Percentiles rank a stretch among this genome's conserved stretches.
These are phyloP conservation scores for Plantago elongata DNA, from an alignment of 257 asterid species.

Conservation along the genomic window DNA sequence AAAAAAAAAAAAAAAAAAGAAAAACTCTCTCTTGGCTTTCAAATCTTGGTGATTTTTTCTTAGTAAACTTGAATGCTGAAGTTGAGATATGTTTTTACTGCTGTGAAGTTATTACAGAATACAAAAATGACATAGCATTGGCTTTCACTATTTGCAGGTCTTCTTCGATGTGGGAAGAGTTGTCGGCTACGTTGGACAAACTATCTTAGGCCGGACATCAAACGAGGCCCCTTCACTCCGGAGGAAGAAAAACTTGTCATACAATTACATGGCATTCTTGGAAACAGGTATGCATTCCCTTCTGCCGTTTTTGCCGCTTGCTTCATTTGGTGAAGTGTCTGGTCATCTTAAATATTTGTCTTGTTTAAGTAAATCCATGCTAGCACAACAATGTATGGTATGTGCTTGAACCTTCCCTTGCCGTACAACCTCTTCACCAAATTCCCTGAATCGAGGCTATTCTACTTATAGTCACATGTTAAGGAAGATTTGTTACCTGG, in stretches of 20 bases:
- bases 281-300: slow-evolving; percentile 57
- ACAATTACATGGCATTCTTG: slow-evolving; percentile 87
- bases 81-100: neutral
- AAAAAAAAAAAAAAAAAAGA: no score
- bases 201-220: slow-evolving; percentile 91
- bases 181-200: slow-evolving; percentile 88
- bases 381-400: no score
- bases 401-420: no score
- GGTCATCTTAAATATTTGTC: no score
- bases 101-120: neutral
- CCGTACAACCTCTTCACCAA: no score
- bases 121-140: neutral
- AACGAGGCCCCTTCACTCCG: slow-evolving; percentile 71
- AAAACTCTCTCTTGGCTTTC: slow-evolving; percentile 10
- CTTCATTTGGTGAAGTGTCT: neutral
- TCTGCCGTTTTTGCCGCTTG: neutral
- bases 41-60: neutral
- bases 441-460: no score
- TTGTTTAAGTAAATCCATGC: no score
- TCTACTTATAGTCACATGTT: no score
- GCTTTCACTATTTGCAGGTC: slow-evolving; percentile 37
- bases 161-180: slow-evolving; percentile 95
- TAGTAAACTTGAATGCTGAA: neutral
- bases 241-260: slow-evolving; percentile 90
- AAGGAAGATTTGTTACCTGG: no score